A percentile compares a stretch with the other conserved stretches of the same genome.
These are phyloP conservation scores for Chytriomyces hyalinus DNA, from an alignment of 192 early-diverging fungal genomes.

Conservation along the genomic window DNA sequence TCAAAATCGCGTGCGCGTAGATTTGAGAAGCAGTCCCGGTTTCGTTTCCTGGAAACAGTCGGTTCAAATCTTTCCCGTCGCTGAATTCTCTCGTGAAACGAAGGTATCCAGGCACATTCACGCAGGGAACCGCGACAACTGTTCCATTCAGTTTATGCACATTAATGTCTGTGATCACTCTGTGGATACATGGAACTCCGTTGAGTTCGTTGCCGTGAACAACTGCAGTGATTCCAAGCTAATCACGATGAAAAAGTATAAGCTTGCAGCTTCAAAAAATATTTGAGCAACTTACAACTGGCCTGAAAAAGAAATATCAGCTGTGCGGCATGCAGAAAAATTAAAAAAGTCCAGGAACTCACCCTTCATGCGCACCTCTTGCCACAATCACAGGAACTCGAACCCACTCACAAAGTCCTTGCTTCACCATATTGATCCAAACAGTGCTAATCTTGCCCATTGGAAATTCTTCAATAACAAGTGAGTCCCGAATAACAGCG, in stretches of 20 bases:
- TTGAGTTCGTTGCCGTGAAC: conserved; percentile 93
- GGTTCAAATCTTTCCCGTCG: conserved; percentile 88
- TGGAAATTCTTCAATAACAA: conserved; percentile 68
- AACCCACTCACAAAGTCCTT: conserved; percentile 68
- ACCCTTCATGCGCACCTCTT: conserved; percentile 62
- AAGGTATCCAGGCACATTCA: conserved; percentile 85
- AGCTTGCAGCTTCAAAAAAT: neutral
- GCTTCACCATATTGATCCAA: conserved; percentile 76
- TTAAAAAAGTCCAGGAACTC: neutral
- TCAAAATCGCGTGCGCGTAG: conserved; percentile 81
- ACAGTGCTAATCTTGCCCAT: conserved; percentile 62
- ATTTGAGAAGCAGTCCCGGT: conserved; percentile 79
- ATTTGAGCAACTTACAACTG: conserved; percentile 28
- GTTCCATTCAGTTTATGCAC: conserved; percentile 76
- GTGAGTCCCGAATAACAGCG: conserved; percentile 60
- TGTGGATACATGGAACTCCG: conserved; percentile 88
- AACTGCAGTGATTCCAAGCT: conserved; percentile 80
- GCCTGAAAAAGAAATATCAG: conserved; percentile 52
- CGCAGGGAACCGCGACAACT: conserved; percentile 86
- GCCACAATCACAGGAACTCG: conserved; percentile 79
- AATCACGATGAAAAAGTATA: neutral
- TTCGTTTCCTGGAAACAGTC: conserved; percentile 75
- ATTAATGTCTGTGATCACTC: conserved; percentile 80
- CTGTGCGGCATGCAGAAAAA: conserved; percentile 9
- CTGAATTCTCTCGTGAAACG: conserved; percentile 78